A percentile compares a stretch with the other conserved stretches of the same genome.
Evolutionary conservation across 108 stramenopile genomes (phyloP).

Genomic region (Cyclotella choctawhatcheeana): DNA sequence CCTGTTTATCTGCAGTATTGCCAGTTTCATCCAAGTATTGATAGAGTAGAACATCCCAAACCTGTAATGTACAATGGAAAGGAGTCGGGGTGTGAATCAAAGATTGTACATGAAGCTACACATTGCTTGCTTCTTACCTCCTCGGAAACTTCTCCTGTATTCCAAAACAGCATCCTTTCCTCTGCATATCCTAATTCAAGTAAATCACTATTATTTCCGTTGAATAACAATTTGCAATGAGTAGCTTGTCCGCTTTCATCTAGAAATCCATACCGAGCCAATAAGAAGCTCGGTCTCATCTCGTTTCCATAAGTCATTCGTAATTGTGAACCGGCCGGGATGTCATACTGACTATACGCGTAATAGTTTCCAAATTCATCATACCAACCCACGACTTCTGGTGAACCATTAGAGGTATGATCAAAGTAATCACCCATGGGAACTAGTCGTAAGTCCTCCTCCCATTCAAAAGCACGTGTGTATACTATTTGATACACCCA

Average conservation of each 20-base stretch:
- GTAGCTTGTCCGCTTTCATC: conserved; percentile 55
- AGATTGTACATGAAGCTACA: neutral
- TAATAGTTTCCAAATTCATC: conserved; percentile 48
- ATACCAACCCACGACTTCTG: conserved; percentile 45
- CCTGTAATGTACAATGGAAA: neutral
- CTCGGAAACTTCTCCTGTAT: conserved; percentile 42
- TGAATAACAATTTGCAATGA: conserved; percentile 59
- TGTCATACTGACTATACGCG: conserved; percentile 45
- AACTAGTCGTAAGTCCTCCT: conserved; percentile 50
- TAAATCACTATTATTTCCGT: conserved; percentile 25
- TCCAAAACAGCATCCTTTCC: conserved; percentile 52
- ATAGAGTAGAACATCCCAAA: conserved; percentile 40
- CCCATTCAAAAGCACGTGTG: conserved; percentile 22
- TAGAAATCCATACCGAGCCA: conserved; percentile 66
- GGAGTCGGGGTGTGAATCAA: too few species aligned
- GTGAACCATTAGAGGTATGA: conserved; percentile 45
- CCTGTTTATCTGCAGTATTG: conserved; percentile 28
- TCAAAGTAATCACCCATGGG: conserved; percentile 62
- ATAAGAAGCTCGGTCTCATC: conserved; percentile 56
- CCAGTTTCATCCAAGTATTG: conserved; percentile 15
- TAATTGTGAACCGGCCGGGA: conserved; percentile 57
- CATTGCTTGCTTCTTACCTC: conserved; percentile 22
- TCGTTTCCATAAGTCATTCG: conserved; percentile 51
- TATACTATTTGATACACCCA: conserved; percentile 42
- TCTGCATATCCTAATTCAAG: conserved; percentile 40